Evolutionary conservation across 495 filamentous ascomycete species (phyloP).

Genomic region (Aspergillus nanangensis): DNA sequence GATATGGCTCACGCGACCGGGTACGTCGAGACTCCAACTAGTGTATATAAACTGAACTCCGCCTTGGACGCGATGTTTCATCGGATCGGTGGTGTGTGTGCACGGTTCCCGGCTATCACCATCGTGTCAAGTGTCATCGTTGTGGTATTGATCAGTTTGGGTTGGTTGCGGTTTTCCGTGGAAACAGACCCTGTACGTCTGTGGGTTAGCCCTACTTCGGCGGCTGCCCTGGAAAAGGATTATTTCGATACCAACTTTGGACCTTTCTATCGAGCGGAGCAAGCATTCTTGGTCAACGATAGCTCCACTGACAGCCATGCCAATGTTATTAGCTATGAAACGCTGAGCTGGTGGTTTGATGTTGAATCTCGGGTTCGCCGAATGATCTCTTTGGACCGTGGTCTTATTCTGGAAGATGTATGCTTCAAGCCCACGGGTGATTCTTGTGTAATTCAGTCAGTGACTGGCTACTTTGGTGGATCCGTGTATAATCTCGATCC

Average conservation of each 20-base stretch:
- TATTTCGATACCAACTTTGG: constrained; percentile 97
- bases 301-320: constrained; percentile 56
- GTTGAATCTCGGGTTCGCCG: constrained; percentile 71
- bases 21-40: constrained; percentile 62
- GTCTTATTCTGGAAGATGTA: constrained; percentile 69
- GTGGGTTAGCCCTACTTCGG: constrained; percentile 92
- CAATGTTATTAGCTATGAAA: constrained; percentile 82
- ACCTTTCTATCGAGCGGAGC: constrained; percentile 91
- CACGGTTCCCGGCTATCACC: constrained; percentile 78
- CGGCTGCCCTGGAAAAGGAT: constrained; percentile 84
- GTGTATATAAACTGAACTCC: constrained; percentile 73
- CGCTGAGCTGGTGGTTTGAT: constrained; percentile 88
- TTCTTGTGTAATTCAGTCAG: constrained; percentile 87
- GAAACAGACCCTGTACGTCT: constrained; percentile 86
- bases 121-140: constrained; percentile 66
- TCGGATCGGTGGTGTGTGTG: constrained; percentile 74
- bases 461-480: constrained; percentile 79
- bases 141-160: constrained; percentile 71
- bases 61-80: constrained; percentile 75
- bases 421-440: constrained; percentile 91
- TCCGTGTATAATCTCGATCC: constrained; percentile 57
- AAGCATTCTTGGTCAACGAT: constrained; percentile 91
- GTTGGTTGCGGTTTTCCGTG: constrained; percentile 80
- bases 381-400: constrained; percentile 60
- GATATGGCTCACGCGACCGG: constrained; percentile 70